A percentile compares a stretch with the other conserved stretches of the same genome.
Conservation (phyloP, 345 rosid species). For the Populus pruinosa region DNA sequence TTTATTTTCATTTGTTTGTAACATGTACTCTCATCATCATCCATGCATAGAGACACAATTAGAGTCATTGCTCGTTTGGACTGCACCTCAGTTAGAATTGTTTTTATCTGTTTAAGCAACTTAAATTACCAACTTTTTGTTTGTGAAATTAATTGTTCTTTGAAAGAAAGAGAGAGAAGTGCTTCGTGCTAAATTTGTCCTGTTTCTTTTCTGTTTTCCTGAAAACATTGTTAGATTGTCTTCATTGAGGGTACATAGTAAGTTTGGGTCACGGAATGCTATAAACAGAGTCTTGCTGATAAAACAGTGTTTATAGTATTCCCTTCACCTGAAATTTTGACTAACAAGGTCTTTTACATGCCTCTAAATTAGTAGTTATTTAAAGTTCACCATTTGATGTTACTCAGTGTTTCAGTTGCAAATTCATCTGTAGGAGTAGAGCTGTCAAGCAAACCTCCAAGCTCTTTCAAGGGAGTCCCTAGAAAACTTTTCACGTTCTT, state of each 20-base stretch:
- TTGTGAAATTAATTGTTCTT: neutral
- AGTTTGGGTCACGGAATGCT: neutral
- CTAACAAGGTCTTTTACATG: neutral
- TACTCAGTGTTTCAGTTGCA: neutral
- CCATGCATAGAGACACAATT: neutral
- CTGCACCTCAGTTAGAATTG: neutral
- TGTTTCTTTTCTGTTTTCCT: neutral
- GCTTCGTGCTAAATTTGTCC: neutral
- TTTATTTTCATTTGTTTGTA: neutral
- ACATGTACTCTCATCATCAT: neutral
- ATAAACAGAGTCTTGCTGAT: neutral
- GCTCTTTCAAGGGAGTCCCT: neutral
- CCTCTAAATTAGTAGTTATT: neutral
- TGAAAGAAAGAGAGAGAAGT: neutral
- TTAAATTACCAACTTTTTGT: neutral
- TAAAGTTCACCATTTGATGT: neutral
- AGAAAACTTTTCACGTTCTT: neutral
- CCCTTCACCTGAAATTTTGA: neutral
- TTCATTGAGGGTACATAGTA: neutral
- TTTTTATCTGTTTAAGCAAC: neutral
- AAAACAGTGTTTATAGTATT: neutral
- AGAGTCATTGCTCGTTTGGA: neutral
- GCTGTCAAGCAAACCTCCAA: neutral
- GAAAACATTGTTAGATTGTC: neutral
- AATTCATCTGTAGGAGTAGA: neutral